Evolutionary conservation across 2,329 filamentous ascomycete genomes (phyloP).

Genomic region (Myriosclerotinia scirpicola): DNA sequence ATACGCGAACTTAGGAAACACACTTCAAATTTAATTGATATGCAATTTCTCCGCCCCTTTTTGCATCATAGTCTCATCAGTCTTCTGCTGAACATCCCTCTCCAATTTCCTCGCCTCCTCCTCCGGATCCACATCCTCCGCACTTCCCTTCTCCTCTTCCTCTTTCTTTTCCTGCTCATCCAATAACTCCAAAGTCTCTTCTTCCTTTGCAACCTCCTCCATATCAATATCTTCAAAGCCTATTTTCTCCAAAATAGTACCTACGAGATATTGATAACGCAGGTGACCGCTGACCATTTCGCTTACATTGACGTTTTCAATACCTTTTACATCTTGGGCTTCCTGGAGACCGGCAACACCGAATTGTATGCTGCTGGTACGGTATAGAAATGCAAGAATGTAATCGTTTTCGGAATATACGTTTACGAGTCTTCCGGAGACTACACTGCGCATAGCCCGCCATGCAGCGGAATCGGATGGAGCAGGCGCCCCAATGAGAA

Average conservation of each 20-base stretch:
- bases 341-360: conserved; percentile 82
- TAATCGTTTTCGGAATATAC: conserved; percentile 87
- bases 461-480: conserved; percentile 72
- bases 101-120: conserved; percentile 40
- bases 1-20: background rate
- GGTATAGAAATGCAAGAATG: conserved; percentile 83
- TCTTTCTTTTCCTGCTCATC: conserved; percentile 47
- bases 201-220: conserved; percentile 48
- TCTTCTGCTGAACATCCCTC: conserved; percentile 24
- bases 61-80: conserved; percentile 20
- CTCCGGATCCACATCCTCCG: conserved; percentile 35
- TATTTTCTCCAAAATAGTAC: conserved; percentile 64
- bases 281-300: conserved; percentile 67
- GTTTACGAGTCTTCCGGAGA: conserved; percentile 80
- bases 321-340: conserved; percentile 64
- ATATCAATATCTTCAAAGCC: conserved; percentile 58
- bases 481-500: conserved; percentile 78
- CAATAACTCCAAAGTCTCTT: conserved; percentile 46
- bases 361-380: conserved; percentile 76
- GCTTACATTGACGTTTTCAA: conserved; percentile 61
- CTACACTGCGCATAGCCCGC: conserved; percentile 73
- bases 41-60: conserved; percentile 22
- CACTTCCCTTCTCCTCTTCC: conserved; percentile 36
- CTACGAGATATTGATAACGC: conserved; percentile 66
- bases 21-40: conserved; percentile 1